Percentiles rank a stretch among this genome's conserved stretches.
These are phyloP conservation scores for Stylosanthes scabra DNA, from an alignment of 331 rosid species.

Conservation along the genomic window DNA sequence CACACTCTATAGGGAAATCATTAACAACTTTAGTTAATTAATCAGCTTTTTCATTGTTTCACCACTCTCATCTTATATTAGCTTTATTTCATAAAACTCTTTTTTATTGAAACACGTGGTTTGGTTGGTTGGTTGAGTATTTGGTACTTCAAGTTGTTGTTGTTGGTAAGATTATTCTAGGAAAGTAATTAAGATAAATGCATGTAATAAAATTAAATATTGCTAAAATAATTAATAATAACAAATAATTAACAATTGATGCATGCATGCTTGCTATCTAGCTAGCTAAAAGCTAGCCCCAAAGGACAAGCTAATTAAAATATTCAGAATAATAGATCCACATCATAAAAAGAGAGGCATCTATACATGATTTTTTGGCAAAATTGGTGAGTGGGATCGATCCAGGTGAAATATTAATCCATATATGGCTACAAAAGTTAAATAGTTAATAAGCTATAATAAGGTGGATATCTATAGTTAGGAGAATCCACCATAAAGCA, in stretches of 20 bases:
- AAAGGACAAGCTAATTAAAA: conserved; percentile 3
- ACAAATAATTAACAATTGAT: no score
- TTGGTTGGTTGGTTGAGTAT: conserved; percentile 12
- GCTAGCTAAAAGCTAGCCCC: neutral
- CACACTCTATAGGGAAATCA: conserved; percentile 17
- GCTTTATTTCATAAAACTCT: conserved; percentile 5
- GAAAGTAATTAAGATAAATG: neutral
- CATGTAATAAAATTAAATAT: conserved; percentile 24
- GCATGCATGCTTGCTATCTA: neutral
- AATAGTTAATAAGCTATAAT: neutral
- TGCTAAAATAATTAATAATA: neutral
- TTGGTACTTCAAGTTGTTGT: conserved; percentile 20
- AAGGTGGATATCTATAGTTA: neutral
- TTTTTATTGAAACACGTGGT: conserved; percentile 10
- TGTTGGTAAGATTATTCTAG: conserved; percentile 31
- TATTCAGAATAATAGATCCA: neutral
- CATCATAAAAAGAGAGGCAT: conserved; percentile 3
- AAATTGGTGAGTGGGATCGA: conserved; percentile 7
- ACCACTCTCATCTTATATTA: conserved; percentile 24
- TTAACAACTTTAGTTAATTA: conserved; percentile 18
- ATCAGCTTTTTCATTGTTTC: conserved; percentile 24
- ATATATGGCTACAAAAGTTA: conserved; percentile 13
- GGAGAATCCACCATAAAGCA: conserved; percentile 27
- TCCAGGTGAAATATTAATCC: neutral
- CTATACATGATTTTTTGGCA: conserved; percentile 14